A percentile compares a stretch with the other conserved stretches of the same genome.
Evolutionary conservation across 2,329 filamentous ascomycete species (phyloP).

Genomic region (Aspergillus caelatus): DNA sequence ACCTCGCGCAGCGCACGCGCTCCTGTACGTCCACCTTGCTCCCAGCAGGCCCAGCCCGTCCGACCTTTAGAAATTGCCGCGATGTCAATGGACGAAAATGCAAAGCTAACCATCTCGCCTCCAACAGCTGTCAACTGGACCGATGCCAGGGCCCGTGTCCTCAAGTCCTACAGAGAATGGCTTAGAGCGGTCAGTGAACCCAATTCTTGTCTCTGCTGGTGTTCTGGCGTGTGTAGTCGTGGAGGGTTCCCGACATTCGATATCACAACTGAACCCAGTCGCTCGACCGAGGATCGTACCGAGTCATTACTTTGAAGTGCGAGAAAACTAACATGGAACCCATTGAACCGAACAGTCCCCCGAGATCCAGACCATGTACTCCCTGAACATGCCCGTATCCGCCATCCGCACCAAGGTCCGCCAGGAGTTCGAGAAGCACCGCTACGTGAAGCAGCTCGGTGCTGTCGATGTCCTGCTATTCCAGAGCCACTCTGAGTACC

Average conservation of each 20-base stretch:
- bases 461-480: constrained; percentile 88
- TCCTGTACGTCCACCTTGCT: constrained; percentile 63
- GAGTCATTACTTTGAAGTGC: neutral
- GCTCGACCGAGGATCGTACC: neutral
- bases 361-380: constrained; percentile 97
- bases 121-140: constrained; percentile 78
- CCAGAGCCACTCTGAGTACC: constrained; percentile 90
- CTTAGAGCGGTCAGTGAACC: constrained; percentile 79
- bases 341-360: constrained; percentile 67
- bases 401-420: constrained; percentile 89
- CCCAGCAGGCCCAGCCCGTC: constrained; percentile 17
- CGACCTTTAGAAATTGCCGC: constrained; percentile 28
- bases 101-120: constrained; percentile 27
- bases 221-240: neutral
- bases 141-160: constrained; percentile 84
- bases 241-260: neutral
- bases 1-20: constrained; percentile 79
- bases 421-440: constrained; percentile 94
- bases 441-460: constrained; percentile 85
- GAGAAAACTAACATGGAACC: neutral
- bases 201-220: constrained; percentile 1
- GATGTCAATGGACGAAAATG: constrained; percentile 23
- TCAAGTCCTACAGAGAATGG: constrained; percentile 93
- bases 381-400: constrained; percentile 83
- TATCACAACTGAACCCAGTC: neutral